Base-by-base conservation (phyloP, 805 yeast genomes). In the Saccharomycopsis synnaedendra region DNA sequence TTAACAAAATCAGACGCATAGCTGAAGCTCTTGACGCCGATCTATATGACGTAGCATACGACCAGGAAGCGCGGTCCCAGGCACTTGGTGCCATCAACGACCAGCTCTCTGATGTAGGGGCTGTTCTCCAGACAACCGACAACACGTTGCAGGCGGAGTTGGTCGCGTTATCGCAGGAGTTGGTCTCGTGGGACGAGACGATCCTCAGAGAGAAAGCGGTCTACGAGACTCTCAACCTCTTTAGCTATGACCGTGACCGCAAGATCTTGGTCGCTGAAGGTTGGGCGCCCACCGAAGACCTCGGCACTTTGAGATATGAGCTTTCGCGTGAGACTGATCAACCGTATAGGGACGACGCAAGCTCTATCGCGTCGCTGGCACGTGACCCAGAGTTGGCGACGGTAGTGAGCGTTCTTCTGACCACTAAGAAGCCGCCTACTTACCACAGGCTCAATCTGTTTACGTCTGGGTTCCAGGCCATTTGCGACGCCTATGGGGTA, bases 401-500 rank as follows among this genome's bases (percentile, higher is more conserved):
- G 76, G 2, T 78, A 35, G 66, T 78, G 29, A 81, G 82, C 59
- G 76, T 78, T 28, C 62, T 85, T 47, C 66, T 72, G 43, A 84
- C 90, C 0, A 77, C 76, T 49, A 74, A 76, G 58, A 74, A 76
- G 4, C 88, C 87, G 9, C 87, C 85, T 42, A 82, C 88, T 2
- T 82, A 65, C 65, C 86, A 81, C 58, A 75, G 74, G 52, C 74
- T 81, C 7, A 82, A 81, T 63, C 81, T 80, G 60, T 77, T 82
- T 56, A 82, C 88, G 3, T 67, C 61, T 6, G 85, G 82, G 1
- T 82, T 76, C 66, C 89, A 82, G 62, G 68, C 70, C 55, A 82
- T 82, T 54, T 75, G 78, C 56, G 88, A 82, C 61, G 83, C 86
- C n/a, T 82, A 82, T 56, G 88, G 88, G 57, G 72, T 80, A 47